Evolutionary conservation across 306 rosid genomes (phyloP), one percentile per base, ranked within the genome.

Genomic region (Prunus mongolica): DNA sequence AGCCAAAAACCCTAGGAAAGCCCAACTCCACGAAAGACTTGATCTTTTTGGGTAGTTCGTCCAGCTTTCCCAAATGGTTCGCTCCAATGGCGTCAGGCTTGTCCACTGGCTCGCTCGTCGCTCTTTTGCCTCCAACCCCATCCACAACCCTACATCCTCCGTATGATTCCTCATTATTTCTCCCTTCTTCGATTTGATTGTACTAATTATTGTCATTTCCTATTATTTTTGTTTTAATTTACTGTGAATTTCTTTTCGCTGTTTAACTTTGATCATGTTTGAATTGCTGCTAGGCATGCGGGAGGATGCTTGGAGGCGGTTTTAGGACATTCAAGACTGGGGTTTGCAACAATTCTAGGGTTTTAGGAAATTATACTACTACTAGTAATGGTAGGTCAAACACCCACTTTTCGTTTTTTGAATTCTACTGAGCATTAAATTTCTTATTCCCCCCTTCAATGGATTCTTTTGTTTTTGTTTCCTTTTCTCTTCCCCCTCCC

Each of bases 71-170:
- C 86, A 71, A 78, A 95, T 95, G 99, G 96, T 86, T 88, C 87
- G 91, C 88, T 86, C 92, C 77, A 80, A 85, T 73, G 90, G 93
- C 76, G 72, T 79, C 82, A 83, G 69, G 69, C 82, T 95, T 72
- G 32, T 88, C 30, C 73, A 80, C 60, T 82, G 84, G 73, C 78
- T 87, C 71, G 82, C 90, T 72, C 92, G 91, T 79, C 89, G 87
- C 73, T 75, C 91, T 34, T 57, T 88, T 44, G 32, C 82, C 6
- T 54, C 83, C 68, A 67, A 75, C 12, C 65, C 41, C 46, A 67
- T 54, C 56, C 57, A 8, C 65, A 72, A 74, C 19, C 51, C 86
- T 65, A 75, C 54, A 3, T 20, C 73, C 76, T 70, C 82, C 46
- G 90, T 87, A 81, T 3, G 62, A 71, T 20, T 15, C 22, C n/a